These are phyloP conservation scores for Tephrocybe sp. DNA, from an alignment of 768 basidiomycete species.

Conservation along the genomic window DNA sequence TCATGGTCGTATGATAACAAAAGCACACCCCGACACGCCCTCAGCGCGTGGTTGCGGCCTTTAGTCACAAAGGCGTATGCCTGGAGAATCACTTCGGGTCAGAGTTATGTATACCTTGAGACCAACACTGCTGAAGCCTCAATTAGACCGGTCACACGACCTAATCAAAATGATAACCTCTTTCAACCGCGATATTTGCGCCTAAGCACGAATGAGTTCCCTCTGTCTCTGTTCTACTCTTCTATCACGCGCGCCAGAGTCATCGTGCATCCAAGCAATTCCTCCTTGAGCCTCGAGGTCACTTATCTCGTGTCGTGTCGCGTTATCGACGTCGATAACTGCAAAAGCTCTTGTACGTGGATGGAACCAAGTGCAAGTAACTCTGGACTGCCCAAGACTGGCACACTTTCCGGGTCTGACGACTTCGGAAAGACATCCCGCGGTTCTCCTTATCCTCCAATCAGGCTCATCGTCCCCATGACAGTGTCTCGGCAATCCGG, in stretches of 20 bases:
- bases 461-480: slow-evolving; percentile 5
- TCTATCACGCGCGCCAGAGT: not conserved
- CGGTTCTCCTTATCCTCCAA: slow-evolving; percentile 8
- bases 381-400: not conserved
- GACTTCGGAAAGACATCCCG: not conserved
- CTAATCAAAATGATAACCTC: not conserved
- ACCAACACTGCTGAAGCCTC: not conserved
- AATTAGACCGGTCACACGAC: slow-evolving; percentile 9
- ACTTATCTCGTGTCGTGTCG: too few species aligned
- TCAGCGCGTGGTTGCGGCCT: slow-evolving; percentile 1
- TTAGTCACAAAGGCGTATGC: not conserved
- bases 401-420: not conserved
- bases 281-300: too few species aligned
- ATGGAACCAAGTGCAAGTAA: not conserved
- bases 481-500: too few species aligned
- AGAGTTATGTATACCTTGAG: not conserved
- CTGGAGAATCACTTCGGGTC: not conserved
- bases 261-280: not conserved
- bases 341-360: not conserved
- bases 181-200: not conserved
- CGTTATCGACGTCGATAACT: not conserved
- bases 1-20: not conserved
- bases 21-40: not conserved
- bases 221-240: not conserved
- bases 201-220: not conserved